Conservation (phyloP, 805 yeast genomes). For the Lachancea mirantina region DNA sequence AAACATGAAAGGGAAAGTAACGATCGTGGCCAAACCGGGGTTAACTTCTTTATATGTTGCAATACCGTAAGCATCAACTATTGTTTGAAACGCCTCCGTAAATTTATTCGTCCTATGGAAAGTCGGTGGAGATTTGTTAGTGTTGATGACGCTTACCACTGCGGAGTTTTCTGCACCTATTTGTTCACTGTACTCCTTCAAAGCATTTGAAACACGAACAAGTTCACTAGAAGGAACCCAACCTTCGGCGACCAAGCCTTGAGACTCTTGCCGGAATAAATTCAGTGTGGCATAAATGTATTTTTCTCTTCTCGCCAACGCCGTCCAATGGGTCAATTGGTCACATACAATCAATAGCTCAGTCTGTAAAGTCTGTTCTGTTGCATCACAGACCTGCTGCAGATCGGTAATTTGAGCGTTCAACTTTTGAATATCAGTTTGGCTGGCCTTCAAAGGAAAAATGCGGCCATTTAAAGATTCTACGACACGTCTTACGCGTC, state of each 20-base stretch:
- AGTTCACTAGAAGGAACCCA: constrained; percentile 88
- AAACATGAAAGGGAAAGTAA: constrained; percentile 97
- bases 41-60: constrained; percentile 92
- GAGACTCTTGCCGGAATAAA: constrained; percentile 73
- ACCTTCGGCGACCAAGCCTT: constrained; percentile 91
- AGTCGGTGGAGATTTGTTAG: constrained; percentile 89
- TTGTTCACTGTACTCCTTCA: constrained; percentile 41
- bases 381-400: constrained; percentile 53
- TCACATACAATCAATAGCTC: constrained; percentile 76
- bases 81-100: constrained; percentile 85
- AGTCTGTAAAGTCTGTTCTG: constrained; percentile 60
- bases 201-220: constrained; percentile 52
- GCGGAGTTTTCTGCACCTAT: constrained; percentile 43
- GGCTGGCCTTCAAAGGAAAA: constrained; percentile 35
- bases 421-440: constrained; percentile 33
- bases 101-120: constrained; percentile 91
- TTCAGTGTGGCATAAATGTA: constrained; percentile 69
- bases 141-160: constrained; percentile 51
- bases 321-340: constrained; percentile 69
- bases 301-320: constrained; percentile 66
- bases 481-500: constrained; percentile 72
- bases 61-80: constrained; percentile 92
- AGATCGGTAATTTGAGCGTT: constrained; percentile 47
- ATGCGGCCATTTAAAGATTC: constrained; percentile 85
- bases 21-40: constrained; percentile 90